Percentiles rank a stretch among this genome's conserved stretches.
phyloP scores from a whole-genome alignment of 2,329 filamentous ascomycete species.

The Ceratocystis albifundus region DNA sequence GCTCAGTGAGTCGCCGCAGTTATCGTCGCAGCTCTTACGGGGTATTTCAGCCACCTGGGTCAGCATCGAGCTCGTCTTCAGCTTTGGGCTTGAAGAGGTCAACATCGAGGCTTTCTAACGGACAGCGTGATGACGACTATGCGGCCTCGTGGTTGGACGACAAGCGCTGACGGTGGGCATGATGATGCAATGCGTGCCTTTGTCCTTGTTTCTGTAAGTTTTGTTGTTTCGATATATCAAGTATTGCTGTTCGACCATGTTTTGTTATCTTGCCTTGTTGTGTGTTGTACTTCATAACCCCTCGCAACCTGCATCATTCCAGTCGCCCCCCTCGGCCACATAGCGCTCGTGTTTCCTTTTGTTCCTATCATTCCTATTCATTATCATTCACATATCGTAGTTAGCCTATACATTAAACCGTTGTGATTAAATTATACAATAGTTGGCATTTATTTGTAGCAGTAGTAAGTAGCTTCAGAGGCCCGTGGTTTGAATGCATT shows the following conservation, averaged over 20 bases:
- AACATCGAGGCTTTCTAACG: constrained; percentile 17
- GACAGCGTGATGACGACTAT: constrained; percentile 13
- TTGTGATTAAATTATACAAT: too few relatives aligned
- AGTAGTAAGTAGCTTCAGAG: too few relatives aligned
- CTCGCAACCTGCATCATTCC: not conserved
- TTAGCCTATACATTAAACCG: not conserved
- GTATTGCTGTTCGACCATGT: not conserved
- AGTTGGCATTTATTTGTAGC: too few relatives aligned
- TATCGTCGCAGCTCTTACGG: constrained; percentile 1
- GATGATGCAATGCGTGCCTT: not conserved
- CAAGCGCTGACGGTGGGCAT: not conserved
- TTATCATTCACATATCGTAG: not conserved
- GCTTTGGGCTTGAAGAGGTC: constrained; percentile 17
- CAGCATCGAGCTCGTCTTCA: constrained; percentile 9
- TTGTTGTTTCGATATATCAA: constrained; percentile 9
- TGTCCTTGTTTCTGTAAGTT: constrained; percentile 11
- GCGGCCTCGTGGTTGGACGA: constrained; percentile 12
- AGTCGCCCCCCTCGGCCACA: too few relatives aligned
- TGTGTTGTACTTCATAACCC: not conserved
- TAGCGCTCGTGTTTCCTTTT: not conserved
- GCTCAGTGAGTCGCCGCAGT: constrained; percentile 23
- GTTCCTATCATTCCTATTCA: not conserved
- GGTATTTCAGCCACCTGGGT: constrained; percentile 2
- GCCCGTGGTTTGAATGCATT: too few relatives aligned
- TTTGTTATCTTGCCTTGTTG: not conserved